phyloP scores from a whole-genome alignment of 306 rosid species.

The Hippophae gyantsensis region DNA sequence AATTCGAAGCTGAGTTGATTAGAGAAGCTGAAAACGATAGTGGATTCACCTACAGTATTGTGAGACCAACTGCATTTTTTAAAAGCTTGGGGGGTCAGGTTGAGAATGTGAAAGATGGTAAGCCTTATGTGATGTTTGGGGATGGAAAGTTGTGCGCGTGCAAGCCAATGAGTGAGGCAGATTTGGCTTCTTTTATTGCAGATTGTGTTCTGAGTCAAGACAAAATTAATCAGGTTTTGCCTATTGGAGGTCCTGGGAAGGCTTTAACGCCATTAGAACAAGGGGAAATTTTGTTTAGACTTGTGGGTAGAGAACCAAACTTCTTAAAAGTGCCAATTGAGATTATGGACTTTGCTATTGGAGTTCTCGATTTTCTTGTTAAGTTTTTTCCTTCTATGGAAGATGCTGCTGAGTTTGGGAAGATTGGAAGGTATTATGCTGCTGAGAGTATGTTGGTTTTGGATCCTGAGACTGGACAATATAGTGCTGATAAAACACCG shows the following conservation, averaged over 20 bases:
- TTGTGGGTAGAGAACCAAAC: constrained; percentile 70
- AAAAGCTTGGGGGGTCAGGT: constrained; percentile 98
- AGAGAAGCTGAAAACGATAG: constrained; percentile 42
- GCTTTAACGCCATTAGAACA: constrained; percentile 89
- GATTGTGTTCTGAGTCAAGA: constrained; percentile 68
- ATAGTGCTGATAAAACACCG: constrained; percentile 82
- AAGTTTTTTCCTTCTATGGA: constrained; percentile 75
- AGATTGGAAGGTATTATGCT: constrained; percentile 94
- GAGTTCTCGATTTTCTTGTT: constrained; percentile 61
- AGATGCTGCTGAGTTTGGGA: constrained; percentile 89
- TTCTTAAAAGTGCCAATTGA: constrained; percentile 88
- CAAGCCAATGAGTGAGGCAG: constrained; percentile 78
- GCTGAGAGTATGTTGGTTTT: constrained; percentile 87
- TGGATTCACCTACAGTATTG: constrained; percentile 72
- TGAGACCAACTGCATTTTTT: constrained; percentile 93
- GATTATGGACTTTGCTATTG: constrained; percentile 86
- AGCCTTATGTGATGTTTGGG: constrained; percentile 99
- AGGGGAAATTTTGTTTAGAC: constrained; percentile 75
- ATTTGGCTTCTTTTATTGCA: constrained; percentile 83
- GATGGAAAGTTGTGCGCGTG: constrained; percentile 94
- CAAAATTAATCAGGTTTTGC: constrained; percentile 59
- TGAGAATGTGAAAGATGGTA: constrained; percentile 94
- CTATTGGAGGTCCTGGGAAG: constrained; percentile 87
- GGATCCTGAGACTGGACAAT: constrained; percentile 83
- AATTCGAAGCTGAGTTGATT: constrained; percentile 71